These are phyloP conservation scores for Coelastrella sp. DNA, from an alignment of 139 green algal genomes.

Conservation along the genomic window DNA sequence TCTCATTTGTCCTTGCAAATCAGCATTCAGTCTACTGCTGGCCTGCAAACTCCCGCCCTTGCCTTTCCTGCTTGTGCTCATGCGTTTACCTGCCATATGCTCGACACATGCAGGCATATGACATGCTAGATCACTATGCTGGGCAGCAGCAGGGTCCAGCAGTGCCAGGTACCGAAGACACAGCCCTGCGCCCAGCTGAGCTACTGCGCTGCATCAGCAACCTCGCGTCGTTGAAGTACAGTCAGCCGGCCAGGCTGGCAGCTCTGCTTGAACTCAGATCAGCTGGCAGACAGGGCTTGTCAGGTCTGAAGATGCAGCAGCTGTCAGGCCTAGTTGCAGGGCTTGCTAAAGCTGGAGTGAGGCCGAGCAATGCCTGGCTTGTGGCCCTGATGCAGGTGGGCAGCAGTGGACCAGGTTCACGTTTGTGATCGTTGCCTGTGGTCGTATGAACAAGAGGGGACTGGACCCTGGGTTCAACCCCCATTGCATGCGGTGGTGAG, in stretches of 20 bases:
- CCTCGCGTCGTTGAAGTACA: slow-evolving; percentile 42
- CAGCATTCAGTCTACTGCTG: too few species aligned
- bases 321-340: not conserved
- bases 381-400: slow-evolving; percentile 42
- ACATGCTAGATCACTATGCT: not conserved
- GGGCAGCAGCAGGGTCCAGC: not conserved
- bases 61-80: too few species aligned
- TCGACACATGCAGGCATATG: slow-evolving; percentile 16
- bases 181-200: not conserved
- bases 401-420: not conserved
- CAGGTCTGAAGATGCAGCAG: not conserved
- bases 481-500: too few species aligned
- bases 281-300: not conserved
- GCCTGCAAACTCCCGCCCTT: too few species aligned
- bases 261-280: not conserved
- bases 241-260: not conserved
- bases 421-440: too few species aligned
- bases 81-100: too few species aligned
- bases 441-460: too few species aligned
- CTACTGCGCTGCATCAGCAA: slow-evolving; percentile 34
- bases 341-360: slow-evolving; percentile 2
- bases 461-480: too few species aligned
- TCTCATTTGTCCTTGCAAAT: too few species aligned
- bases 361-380: slow-evolving; percentile 44
- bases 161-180: not conserved